These are phyloP conservation scores for Ceratocystis albifundus DNA, from an alignment of 2,329 filamentous ascomycete species.

Conservation along the genomic window DNA sequence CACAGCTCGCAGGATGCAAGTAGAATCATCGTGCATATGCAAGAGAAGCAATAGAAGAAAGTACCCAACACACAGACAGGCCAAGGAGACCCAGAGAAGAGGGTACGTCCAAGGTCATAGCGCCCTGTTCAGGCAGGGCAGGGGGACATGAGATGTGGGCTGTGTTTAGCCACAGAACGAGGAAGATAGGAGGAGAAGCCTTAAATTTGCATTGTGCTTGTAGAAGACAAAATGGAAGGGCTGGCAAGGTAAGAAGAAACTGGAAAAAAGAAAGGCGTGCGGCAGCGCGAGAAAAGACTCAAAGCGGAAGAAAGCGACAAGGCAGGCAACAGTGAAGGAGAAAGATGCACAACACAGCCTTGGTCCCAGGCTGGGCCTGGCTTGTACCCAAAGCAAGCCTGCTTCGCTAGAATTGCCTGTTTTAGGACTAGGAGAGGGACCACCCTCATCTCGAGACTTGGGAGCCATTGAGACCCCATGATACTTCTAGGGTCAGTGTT, in stretches of 20 bases:
- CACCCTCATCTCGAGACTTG: not conserved
- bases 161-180: not conserved
- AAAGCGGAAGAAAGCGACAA: not conserved
- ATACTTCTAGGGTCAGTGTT: not conserved
- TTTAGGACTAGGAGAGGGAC: not conserved
- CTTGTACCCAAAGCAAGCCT: not conserved
- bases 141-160: not conserved
- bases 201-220: not conserved
- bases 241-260: not conserved
- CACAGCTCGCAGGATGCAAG: not conserved
- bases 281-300: not conserved
- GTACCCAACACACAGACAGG: not conserved
- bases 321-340: not conserved
- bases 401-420: not conserved
- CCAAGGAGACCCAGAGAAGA: not conserved
- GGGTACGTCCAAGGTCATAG: not conserved
- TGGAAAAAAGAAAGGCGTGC: not conserved
- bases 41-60: not conserved
- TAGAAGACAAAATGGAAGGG: not conserved
- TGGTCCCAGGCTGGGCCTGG: not conserved
- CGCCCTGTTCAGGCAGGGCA: not conserved
- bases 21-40: not conserved
- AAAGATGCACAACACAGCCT: not conserved
- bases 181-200: not conserved
- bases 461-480: not conserved